Percentiles rank a stretch among this genome's conserved stretches.
These are phyloP conservation scores for Linnemannia exigua DNA, from an alignment of 192 early-diverging fungal species.

Conservation along the genomic window DNA sequence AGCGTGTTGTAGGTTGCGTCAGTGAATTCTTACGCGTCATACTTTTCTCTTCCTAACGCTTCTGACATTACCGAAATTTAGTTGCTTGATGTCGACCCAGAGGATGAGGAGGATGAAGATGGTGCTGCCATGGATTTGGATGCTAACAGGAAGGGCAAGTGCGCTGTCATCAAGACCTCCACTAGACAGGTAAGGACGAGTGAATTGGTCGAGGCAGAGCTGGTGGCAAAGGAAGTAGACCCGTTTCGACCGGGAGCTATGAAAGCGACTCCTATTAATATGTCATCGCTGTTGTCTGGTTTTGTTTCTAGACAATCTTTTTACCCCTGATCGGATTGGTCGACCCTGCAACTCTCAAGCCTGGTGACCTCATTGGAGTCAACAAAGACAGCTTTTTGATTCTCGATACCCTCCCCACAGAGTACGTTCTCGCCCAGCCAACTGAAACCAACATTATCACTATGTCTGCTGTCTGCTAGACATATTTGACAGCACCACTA, in stretches of 20 bases:
- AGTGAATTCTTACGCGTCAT: slow-evolving; percentile 38
- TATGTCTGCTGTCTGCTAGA: too few species aligned
- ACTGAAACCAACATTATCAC: too few species aligned
- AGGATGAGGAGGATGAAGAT: slow-evolving; percentile 92
- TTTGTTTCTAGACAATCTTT: slow-evolving; percentile 84
- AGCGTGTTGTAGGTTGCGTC: slow-evolving; percentile 4
- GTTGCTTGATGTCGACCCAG: slow-evolving; percentile 93
- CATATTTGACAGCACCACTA: neutral
- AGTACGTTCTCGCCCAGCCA: slow-evolving; percentile 67
- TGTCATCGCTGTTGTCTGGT: neutral
- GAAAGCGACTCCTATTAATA: neutral
- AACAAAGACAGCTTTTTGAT: slow-evolving; percentile 98
- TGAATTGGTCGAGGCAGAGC: neutral
- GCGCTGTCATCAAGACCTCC: slow-evolving; percentile 96
- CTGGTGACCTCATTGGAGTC: slow-evolving; percentile 98
- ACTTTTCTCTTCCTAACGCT: neutral
- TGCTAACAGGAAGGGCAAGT: slow-evolving; percentile 94
- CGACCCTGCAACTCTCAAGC: slow-evolving; percentile 87
- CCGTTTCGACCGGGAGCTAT: neutral
- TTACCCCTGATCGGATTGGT: slow-evolving; percentile 98
- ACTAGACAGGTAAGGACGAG: slow-evolving; percentile 83
- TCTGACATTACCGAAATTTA: slow-evolving; percentile 36
- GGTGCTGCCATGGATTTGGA: slow-evolving; percentile 95
- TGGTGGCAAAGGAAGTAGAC: neutral
- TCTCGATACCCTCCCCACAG: slow-evolving; percentile 95